Evolutionary conservation across 176 grass and related monocot species (phyloP).

Genomic region (Cenchrus fungigraminus): DNA sequence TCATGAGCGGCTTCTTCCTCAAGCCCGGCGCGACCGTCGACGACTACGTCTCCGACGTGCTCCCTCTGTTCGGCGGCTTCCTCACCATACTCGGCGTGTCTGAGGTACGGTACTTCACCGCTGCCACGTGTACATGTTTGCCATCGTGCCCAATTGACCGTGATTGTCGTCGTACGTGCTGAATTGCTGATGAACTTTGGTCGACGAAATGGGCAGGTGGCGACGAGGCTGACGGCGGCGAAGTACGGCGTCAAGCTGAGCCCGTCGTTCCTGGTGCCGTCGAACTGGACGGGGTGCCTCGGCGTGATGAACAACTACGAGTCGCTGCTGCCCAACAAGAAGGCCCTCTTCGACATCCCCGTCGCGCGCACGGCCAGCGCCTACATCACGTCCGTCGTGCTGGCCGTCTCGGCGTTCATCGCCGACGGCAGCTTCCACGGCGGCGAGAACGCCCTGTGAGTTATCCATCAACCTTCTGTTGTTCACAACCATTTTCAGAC

Average conservation of each 20-base stretch:
- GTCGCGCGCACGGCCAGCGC: constrained; percentile 85
- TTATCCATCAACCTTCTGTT: not conserved
- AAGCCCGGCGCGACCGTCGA: constrained; percentile 86
- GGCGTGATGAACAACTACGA: constrained; percentile 99
- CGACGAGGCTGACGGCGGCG: constrained; percentile 85
- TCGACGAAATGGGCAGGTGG: constrained; percentile 55
- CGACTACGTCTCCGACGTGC: constrained; percentile 82
- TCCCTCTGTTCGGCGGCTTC: constrained; percentile 87
- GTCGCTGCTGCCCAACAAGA: constrained; percentile 86
- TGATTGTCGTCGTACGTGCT: not conserved
- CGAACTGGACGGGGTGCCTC: constrained; percentile 95
- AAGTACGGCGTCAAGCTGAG: constrained; percentile 86
- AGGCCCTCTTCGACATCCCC: constrained; percentile 92
- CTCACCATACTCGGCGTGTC: constrained; percentile 89
- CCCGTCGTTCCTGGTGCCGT: constrained; percentile 92
- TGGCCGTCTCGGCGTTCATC: constrained; percentile 82
- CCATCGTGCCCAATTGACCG: not conserved
- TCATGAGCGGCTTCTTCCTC: constrained; percentile 96
- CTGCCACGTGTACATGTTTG: not conserved
- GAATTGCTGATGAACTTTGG: not conserved
- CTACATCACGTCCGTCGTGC: constrained; percentile 73
- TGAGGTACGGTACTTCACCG: constrained; percentile 71
- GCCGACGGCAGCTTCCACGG: constrained; percentile 95
- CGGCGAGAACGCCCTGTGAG: constrained; percentile 92
- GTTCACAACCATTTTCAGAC: not conserved